Conservation (phyloP, 805 yeast genomes). For the Kluyveromyces wickerhamii region DNA sequence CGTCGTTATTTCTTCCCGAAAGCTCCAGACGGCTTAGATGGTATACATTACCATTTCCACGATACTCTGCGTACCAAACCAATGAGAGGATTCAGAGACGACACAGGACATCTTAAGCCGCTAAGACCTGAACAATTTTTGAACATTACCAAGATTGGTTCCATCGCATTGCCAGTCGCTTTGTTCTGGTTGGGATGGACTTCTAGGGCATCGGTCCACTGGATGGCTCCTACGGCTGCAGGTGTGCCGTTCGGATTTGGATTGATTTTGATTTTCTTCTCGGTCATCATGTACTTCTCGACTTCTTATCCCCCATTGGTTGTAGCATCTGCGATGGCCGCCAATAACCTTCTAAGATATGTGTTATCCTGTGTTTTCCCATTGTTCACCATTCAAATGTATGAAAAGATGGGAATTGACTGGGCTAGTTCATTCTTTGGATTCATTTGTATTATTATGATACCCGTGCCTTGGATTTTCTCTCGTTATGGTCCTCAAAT, state of each 20-base stretch:
- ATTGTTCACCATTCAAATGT: constrained; percentile 80
- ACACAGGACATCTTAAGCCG: constrained; percentile 44
- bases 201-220: constrained; percentile 49
- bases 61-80: constrained; percentile 22
- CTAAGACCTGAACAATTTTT: constrained; percentile 56
- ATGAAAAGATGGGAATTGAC: constrained; percentile 54
- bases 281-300: constrained; percentile 60
- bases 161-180: constrained; percentile 55
- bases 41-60: constrained; percentile 36
- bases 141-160: constrained; percentile 57
- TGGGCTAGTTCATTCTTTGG: constrained; percentile 73
- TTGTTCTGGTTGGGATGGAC: constrained; percentile 84
- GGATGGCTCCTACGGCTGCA: constrained; percentile 70
- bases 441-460: constrained; percentile 58
- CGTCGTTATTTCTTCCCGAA: constrained; percentile 42
- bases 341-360: constrained; percentile 75
- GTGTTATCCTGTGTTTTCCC: constrained; percentile 74
- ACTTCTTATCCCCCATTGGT: constrained; percentile 65
- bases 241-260: constrained; percentile 79
- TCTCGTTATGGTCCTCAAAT: constrained; percentile 48
- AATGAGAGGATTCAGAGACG: constrained; percentile 39
- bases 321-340: constrained; percentile 85
- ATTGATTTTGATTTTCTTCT: constrained; percentile 60
- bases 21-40: constrained; percentile 47
- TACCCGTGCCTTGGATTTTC: constrained; percentile 71